Base-by-base conservation (phyloP, 1,284 basidiomycete species). In the Cryptococcus floricola region DNA sequence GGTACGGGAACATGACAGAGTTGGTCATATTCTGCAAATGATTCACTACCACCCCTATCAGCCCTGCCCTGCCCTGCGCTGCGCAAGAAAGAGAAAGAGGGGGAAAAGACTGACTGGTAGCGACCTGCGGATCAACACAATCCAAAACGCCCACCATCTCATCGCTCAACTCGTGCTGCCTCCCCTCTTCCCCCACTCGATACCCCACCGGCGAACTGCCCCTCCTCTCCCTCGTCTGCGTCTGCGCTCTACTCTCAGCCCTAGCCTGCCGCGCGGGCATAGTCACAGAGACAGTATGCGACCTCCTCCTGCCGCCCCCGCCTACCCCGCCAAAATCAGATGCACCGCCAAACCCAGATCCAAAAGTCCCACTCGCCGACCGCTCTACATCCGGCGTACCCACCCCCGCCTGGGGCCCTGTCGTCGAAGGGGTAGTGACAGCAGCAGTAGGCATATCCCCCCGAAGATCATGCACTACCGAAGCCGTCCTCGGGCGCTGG, bases 21-120 rank as follows among this genome's bases (percentile, higher is more conserved):
- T 77, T 77, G 8, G 74, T 71, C 38, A 74, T 64, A 53, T 77
- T 75, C 59, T 77, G 76, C 5, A 77, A 60, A 44, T 73, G 67
- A 52, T 73, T 73, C 13, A 77, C 75, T 69, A n/a, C n/a, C n/a
- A n/a, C n/a, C n/a, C n/a, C n/a, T n/a, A 13, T 44, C 43, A 50
- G 27, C 19, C 5, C 12, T 23, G 23, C 23, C 23, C 23, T 23
- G 23, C 23, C n/a, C n/a, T n/a, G n/a, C n/a, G n/a, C n/a, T n/a
- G n/a, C n/a, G n/a, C n/a, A n/a, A n/a, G n/a, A 23, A 23, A 23
- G 2, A 23, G 19, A 39, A 39, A 19, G 14, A 34, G 34, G 10
- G 46, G 3, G n/a, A n/a, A n/a, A 37, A 50, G 6, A 65, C 66
- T 52, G 31, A 74, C 71, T 64, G 3, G 71, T 75, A 0, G 71